A percentile compares a stretch with the other conserved stretches of the same genome.
Evolutionary conservation across 345 rosid genomes (phyloP).

Genomic region (Rubroshorea leprosula): DNA sequence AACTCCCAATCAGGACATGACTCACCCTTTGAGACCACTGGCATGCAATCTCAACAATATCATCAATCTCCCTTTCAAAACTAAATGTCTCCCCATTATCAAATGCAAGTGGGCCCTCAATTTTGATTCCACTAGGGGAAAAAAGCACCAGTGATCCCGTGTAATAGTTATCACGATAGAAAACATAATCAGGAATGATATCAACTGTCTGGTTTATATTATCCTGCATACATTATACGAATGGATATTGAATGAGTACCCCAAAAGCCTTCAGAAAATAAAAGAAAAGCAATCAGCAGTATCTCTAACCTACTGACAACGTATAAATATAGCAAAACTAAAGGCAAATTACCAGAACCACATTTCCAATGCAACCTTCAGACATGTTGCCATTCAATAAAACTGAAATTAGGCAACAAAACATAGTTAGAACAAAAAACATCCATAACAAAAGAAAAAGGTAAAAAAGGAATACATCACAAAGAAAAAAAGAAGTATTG

Average conservation of each 20-base stretch:
- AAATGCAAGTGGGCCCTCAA: conserved; percentile 32
- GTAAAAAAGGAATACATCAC: neutral
- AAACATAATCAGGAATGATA: conserved; percentile 55
- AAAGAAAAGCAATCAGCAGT: neutral
- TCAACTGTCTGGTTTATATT: conserved; percentile 31
- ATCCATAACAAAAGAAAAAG: neutral
- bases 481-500: neutral
- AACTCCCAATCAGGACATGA: conserved; percentile 1
- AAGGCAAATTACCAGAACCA: conserved; percentile 40
- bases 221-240: conserved; percentile 49
- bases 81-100: conserved; percentile 33
- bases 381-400: conserved; percentile 22
- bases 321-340: neutral
- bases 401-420: conserved; percentile 37
- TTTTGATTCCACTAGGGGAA: conserved; percentile 47
- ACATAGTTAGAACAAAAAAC: conserved; percentile 25
- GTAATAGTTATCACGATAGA: conserved; percentile 36
- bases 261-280: conserved; percentile 6
- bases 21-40: conserved; percentile 68
- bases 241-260: conserved; percentile 14
- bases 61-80: conserved; percentile 60
- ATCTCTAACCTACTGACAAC: neutral
- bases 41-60: conserved; percentile 54
- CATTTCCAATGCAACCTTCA: conserved; percentile 21
- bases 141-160: conserved; percentile 46